Evolutionary conservation across 2,329 filamentous ascomycete genomes (phyloP).

Genomic region (Curvularia verruculosa): DNA sequence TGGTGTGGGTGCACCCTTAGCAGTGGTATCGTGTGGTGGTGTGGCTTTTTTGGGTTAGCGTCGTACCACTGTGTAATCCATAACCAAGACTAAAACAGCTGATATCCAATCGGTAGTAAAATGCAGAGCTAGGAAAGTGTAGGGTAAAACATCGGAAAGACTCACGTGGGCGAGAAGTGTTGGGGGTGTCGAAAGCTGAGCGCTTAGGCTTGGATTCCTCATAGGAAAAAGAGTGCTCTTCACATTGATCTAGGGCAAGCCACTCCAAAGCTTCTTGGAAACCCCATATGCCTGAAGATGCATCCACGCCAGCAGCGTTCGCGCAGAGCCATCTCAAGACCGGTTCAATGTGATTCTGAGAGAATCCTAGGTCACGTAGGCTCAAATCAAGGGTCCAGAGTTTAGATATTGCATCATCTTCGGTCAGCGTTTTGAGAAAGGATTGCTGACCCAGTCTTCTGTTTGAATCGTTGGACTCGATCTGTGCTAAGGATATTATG

Average conservation of each 20-base stretch:
- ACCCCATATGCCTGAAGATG: conserved; percentile 73
- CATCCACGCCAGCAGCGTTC: conserved; percentile 53
- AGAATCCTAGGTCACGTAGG: conserved; percentile 72
- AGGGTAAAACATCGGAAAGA: neutral
- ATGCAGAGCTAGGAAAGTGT: no score
- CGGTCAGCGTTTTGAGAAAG: conserved; percentile 57
- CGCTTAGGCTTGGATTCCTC: conserved; percentile 50
- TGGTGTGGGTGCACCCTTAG: neutral
- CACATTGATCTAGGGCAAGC: conserved; percentile 77
- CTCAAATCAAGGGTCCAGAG: conserved; percentile 85
- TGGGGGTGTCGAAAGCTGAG: conserved; percentile 22
- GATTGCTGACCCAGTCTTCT: conserved; percentile 52
- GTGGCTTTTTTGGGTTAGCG: conserved; percentile 12
- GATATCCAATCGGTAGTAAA: neutral
- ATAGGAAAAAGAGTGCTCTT: conserved; percentile 74
- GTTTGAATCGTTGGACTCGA: conserved; percentile 63
- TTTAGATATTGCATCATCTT: conserved; percentile 79
- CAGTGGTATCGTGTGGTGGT: conserved; percentile 8
- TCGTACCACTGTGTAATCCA: neutral
- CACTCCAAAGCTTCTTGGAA: conserved; percentile 88
- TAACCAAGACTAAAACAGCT: neutral
- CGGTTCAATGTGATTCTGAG: conserved; percentile 45
- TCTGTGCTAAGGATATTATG: conserved; percentile 74
- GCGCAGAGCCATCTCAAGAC: conserved; percentile 46
- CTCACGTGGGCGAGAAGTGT: conserved; percentile 39